These are phyloP conservation scores for Geosiphon pyriformis DNA, from an alignment of 192 early-diverging fungal genomes.

Conservation along the genomic window DNA sequence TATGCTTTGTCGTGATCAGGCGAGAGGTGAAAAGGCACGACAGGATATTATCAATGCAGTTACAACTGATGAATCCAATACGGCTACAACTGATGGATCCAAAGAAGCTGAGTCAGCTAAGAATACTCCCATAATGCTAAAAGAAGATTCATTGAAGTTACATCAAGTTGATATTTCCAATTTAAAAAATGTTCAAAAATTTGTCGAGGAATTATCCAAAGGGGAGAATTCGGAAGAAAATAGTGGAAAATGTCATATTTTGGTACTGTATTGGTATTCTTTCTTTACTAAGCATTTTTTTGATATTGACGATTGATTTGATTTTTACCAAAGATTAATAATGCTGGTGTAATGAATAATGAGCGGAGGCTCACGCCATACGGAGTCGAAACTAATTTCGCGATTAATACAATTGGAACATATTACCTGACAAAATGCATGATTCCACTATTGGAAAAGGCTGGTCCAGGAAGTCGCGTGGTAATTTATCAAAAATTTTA, in stretches of 20 bases:
- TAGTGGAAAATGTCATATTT: neutral
- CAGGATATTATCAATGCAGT: neutral
- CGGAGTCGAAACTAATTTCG: neutral
- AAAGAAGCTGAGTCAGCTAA: neutral
- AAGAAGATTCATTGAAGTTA: neutral
- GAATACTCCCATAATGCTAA: neutral
- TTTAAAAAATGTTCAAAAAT: constrained; percentile 9
- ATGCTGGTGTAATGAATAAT: neutral
- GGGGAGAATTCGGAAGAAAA: no score
- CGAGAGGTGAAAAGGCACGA: neutral
- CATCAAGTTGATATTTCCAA: constrained; percentile 8
- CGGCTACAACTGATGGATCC: neutral
- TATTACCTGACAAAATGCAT: neutral
- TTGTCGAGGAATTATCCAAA: neutral
- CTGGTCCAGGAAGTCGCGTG: neutral
- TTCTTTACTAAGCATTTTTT: neutral
- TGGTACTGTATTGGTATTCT: neutral
- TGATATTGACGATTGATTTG: neutral
- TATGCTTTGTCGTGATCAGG: constrained; percentile 1
- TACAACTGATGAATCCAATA: neutral
- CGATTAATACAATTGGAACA: neutral
- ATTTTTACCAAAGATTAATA: neutral
- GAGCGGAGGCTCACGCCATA: neutral
- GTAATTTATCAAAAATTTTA: neutral
- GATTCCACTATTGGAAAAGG: neutral